These are phyloP conservation scores for Aspergillus panamensis DNA, from an alignment of 495 filamentous ascomycete genomes.

Conservation along the genomic window DNA sequence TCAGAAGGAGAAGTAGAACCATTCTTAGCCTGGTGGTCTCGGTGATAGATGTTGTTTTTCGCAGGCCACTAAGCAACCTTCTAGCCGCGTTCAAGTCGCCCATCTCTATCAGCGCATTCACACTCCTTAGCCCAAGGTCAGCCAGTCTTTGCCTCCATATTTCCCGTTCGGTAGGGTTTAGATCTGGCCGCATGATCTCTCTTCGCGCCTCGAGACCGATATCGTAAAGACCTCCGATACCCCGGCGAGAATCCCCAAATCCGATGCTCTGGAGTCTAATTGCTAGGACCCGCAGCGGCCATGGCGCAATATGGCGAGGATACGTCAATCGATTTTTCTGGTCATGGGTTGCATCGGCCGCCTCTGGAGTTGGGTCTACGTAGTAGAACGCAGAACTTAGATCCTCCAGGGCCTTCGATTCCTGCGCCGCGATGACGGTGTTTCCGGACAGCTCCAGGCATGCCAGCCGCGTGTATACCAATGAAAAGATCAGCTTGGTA, in stretches of 20 bases:
- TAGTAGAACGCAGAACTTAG: constrained; percentile 69
- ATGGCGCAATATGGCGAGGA: constrained; percentile 66
- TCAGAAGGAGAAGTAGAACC: constrained; percentile 66
- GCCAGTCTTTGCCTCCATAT: constrained; percentile 66
- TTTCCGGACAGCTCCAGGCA: constrained; percentile 72
- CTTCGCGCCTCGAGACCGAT: constrained; percentile 71
- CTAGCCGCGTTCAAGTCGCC: constrained; percentile 75
- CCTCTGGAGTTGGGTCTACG: constrained; percentile 32
- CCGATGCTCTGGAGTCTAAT: constrained; percentile 81
- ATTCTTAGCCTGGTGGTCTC: constrained; percentile 41
- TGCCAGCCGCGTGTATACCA: constrained; percentile 81
- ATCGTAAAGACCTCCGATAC: constrained; percentile 86
- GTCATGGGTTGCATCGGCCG: constrained; percentile 32
- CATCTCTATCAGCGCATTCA: constrained; percentile 84
- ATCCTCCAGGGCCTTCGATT: constrained; percentile 80
- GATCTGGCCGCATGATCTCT: constrained; percentile 40
- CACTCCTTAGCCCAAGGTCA: constrained; percentile 75
- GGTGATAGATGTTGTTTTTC: constrained; percentile 34
- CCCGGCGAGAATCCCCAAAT: constrained; percentile 75
- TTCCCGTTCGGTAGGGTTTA: constrained; percentile 34
- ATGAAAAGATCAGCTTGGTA: constrained; percentile 60
- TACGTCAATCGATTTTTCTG: constrained; percentile 27
- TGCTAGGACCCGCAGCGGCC: constrained; percentile 77
- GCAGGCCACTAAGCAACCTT: constrained; percentile 55
- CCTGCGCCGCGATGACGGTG: constrained; percentile 72